phyloP scores from a whole-genome alignment of 345 rosid genomes.

The Gossypium herbaceum region DNA sequence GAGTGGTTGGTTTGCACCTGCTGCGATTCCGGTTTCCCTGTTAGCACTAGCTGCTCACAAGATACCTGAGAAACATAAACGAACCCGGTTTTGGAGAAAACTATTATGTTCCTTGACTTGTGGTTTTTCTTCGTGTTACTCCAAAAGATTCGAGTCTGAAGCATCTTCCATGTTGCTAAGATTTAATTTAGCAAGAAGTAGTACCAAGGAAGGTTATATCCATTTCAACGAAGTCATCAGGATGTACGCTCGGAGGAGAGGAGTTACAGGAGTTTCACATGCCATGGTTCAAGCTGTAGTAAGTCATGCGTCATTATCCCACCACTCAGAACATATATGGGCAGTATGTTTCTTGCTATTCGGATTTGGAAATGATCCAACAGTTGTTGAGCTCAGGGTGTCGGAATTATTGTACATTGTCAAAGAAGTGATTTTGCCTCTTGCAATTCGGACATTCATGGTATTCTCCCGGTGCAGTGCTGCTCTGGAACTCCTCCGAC shows the following conservation, averaged over 20 bases:
- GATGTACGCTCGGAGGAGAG: conserved; percentile 61
- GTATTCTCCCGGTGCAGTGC: conserved; percentile 81
- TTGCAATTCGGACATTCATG: conserved; percentile 69
- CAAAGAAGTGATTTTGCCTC: conserved; percentile 66
- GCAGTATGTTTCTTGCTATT: conserved; percentile 71
- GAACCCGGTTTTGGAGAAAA: conserved; percentile 54
- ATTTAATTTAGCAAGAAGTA: conserved; percentile 74
- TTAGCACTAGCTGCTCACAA: conserved; percentile 72
- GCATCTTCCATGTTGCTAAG: conserved; percentile 78
- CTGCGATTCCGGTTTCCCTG: conserved; percentile 60
- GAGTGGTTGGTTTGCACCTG: conserved; percentile 93
- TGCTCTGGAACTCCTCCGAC: conserved; percentile 75
- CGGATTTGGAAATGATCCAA: conserved; percentile 69
- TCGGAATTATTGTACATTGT: conserved; percentile 54
- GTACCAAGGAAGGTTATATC: conserved; percentile 55
- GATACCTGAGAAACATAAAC: conserved; percentile 64
- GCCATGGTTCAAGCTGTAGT: conserved; percentile 75
- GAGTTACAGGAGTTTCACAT: conserved; percentile 41
- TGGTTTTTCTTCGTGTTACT: conserved; percentile 55
- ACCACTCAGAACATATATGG: conserved; percentile 77
- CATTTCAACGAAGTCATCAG: conserved; percentile 62
- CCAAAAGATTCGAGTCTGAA: conserved; percentile 66
- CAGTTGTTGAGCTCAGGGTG: conserved; percentile 60
- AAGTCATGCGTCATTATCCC: conserved; percentile 48
- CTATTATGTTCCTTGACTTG: conserved; percentile 60